A percentile compares a stretch with the other conserved stretches of the same genome.
These are phyloP conservation scores for Pecoramyces ruminantium DNA, from an alignment of 192 early-diverging fungal genomes.

Conservation along the genomic window DNA sequence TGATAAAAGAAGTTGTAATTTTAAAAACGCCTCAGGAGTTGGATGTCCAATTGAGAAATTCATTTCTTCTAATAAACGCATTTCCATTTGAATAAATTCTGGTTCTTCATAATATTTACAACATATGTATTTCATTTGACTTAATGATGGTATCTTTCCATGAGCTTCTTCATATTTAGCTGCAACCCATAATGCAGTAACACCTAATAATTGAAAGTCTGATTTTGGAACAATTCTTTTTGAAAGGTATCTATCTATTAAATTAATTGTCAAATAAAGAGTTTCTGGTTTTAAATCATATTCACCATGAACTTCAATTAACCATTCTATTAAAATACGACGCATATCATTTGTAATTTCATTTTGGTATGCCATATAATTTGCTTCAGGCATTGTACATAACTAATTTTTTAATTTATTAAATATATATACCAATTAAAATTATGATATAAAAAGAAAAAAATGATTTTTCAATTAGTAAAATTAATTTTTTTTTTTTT, in stretches of 20 bases:
- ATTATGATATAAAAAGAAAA: no score
- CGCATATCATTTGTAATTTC: slow-evolving; percentile 31
- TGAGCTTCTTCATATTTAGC: slow-evolving; percentile 45
- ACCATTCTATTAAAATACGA: slow-evolving; percentile 25
- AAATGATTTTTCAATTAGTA: no score
- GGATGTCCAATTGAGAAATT: slow-evolving; percentile 21
- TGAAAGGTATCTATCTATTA: slow-evolving; percentile 28
- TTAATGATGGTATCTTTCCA: slow-evolving; percentile 30
- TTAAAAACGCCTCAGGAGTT: slow-evolving; percentile 26
- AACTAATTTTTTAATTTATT: no score
- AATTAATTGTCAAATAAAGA: slow-evolving; percentile 31
- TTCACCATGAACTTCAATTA: slow-evolving; percentile 30
- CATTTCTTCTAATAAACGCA: slow-evolving; percentile 20
- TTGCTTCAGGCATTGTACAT: slow-evolving; percentile 10
- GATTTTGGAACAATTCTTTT: slow-evolving; percentile 6
- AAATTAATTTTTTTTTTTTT: no score
- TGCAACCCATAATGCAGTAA: slow-evolving; percentile 34
- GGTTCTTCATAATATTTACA: slow-evolving; percentile 5
- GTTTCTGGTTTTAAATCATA: slow-evolving; percentile 32
- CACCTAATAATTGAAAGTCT: slow-evolving; percentile 32
- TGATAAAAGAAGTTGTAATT: slow-evolving; percentile 1
- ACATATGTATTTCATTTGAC: slow-evolving; percentile 20
- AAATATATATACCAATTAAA: no score
- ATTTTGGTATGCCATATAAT: slow-evolving; percentile 20
- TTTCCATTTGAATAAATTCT: slow-evolving; percentile 29